phyloP scores from a whole-genome alignment of 2,329 filamentous ascomycete genomes.

The Ascochyta viciae-villosae region DNA sequence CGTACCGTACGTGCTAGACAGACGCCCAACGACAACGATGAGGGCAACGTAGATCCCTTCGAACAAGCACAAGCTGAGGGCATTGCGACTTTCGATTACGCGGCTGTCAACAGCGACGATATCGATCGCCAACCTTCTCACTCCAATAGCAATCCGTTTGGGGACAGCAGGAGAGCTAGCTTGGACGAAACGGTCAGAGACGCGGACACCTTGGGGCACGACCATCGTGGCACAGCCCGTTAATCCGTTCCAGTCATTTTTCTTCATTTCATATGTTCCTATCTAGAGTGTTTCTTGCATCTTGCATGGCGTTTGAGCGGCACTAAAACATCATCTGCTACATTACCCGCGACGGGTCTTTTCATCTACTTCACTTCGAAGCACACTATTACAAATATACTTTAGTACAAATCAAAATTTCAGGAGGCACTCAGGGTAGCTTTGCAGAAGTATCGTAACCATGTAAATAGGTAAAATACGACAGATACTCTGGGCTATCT shows the following conservation, averaged over 20 bases:
- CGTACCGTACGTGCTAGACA: conserved; percentile 19
- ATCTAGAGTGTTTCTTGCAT: not conserved
- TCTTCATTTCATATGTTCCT: not conserved
- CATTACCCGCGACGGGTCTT: not conserved
- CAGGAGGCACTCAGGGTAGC: no score
- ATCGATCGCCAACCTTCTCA: not conserved
- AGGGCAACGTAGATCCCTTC: conserved; percentile 3
- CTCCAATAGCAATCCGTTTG: conserved; percentile 7
- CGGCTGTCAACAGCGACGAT: not conserved
- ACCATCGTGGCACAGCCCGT: not conserved
- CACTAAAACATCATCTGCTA: not conserved
- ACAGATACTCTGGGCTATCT: no score
- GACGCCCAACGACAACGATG: not conserved
- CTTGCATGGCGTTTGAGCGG: not conserved
- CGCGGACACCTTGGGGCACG: not conserved
- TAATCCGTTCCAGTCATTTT: not conserved
- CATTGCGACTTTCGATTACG: conserved; percentile 9
- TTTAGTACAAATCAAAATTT: not conserved
- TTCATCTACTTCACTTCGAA: conserved; percentile 9
- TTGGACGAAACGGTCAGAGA: not conserved
- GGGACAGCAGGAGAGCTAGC: conserved; percentile 11
- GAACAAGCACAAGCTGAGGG: conserved; percentile 10
- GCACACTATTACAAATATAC: conserved; percentile 7
- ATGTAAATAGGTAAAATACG: no score
- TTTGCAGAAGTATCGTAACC: no score